Percentiles rank a stretch among this genome's conserved stretches.
Evolutionary conservation across 2,329 filamentous ascomycete species (phyloP).

Genomic region (Microdochium bolleyi): DNA sequence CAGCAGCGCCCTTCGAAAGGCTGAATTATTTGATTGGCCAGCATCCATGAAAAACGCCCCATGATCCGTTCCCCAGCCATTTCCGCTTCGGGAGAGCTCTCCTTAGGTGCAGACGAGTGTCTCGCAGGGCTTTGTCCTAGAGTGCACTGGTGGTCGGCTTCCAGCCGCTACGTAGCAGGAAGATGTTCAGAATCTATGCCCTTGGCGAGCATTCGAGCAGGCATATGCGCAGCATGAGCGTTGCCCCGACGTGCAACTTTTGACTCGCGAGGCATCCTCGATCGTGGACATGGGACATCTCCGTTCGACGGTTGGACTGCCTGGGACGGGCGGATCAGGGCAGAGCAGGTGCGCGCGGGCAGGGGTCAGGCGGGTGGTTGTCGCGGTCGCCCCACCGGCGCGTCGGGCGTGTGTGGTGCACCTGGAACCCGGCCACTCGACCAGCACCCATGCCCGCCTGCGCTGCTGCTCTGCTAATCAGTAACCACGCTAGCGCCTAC

Average conservation of each 20-base stretch:
- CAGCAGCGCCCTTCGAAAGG: background rate
- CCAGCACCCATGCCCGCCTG: background rate
- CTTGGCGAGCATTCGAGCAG: too few relatives aligned
- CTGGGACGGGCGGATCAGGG: too few relatives aligned
- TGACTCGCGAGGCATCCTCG: too few relatives aligned
- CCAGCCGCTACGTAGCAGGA: too few relatives aligned
- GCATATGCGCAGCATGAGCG: too few relatives aligned
- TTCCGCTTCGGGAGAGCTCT: background rate
- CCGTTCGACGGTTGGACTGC: too few relatives aligned
- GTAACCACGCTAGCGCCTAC: conserved; percentile 41
- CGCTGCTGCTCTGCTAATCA: conserved; percentile 48
- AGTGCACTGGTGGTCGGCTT: too few relatives aligned
- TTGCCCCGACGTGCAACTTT: too few relatives aligned
- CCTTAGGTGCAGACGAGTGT: too few relatives aligned
- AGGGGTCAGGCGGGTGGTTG: background rate
- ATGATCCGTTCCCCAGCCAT: background rate
- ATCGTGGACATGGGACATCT: too few relatives aligned
- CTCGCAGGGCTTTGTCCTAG: too few relatives aligned
- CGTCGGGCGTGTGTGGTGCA: background rate
- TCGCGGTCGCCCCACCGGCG: background rate
- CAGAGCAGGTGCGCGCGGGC: background rate
- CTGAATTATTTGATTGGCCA: background rate
- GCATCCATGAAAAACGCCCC: background rate
- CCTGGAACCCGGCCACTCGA: background rate
- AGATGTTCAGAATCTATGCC: too few relatives aligned